Evolutionary conservation across 108 stramenopile species (phyloP), one percentile per base, ranked within the genome.

Genomic region (Epipyxis sp.): DNA sequence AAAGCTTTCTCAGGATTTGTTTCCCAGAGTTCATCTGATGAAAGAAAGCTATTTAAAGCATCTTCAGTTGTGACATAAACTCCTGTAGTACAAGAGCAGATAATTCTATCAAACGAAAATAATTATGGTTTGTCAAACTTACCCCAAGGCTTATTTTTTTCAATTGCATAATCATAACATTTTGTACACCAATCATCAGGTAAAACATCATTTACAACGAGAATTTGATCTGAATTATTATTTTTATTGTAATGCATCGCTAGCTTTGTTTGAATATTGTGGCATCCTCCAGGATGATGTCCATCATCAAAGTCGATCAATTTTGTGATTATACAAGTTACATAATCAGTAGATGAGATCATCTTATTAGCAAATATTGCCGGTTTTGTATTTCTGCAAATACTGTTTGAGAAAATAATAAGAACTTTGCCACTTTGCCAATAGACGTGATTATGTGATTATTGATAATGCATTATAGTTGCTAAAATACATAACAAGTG

Each of bases 91-190:
- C 6, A 13, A 46, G 10, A 37, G 46, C 46, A 6, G 27, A 74
- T 13, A 27, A 35, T 3, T 74, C n/a, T 74, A 3, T 43, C n/a
- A 29, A 54, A 46, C 6, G 27, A 42, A 20, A n/a, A n/a, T n/a
- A n/a, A n/a, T n/a, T n/a, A n/a, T n/a, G n/a, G n/a, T n/a, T n/a
- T n/a, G n/a, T n/a, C n/a, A n/a, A n/a, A 6, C 61, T 74, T 74
- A 74, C 71, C 71, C 71, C 71, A 74, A 25, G 71, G 71, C 13
- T 6, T 37, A 46, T 6, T 42, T 74, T 37, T 27, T 10, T 74
- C 27, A 43, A 74, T 3, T 35, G 71, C 71, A 37, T 74, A 74
- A 10, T 27, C 3, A 42, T 74, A 74, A 42, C 6, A 16, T 32
- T 32, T 3, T 27, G 40, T 42, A 30, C 34, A 6, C 71, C 71